A percentile compares a stretch with the other conserved stretches of the same genome.
Conservation (phyloP, 345 rosid species). For the Cardiospermum halicacabum region DNA sequence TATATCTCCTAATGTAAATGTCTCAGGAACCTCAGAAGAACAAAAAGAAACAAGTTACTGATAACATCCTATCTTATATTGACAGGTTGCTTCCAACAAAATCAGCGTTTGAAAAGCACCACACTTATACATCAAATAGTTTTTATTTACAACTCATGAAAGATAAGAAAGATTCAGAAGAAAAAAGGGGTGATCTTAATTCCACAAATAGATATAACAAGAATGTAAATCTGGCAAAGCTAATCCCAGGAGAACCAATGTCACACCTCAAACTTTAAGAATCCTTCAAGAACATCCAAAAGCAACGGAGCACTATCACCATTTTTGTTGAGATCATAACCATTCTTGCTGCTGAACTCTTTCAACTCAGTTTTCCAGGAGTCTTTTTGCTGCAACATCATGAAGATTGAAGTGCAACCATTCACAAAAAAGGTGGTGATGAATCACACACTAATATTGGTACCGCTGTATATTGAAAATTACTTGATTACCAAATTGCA, state of each 20-base stretch:
- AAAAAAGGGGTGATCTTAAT: background rate
- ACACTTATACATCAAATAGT: background rate
- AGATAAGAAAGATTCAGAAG: background rate
- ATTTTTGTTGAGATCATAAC: conserved; percentile 76
- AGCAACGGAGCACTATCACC: conserved; percentile 85
- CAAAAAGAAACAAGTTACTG: background rate
- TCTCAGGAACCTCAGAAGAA: background rate
- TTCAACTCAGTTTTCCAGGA: conserved; percentile 81
- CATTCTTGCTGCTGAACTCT: conserved; percentile 77
- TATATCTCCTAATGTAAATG: background rate
- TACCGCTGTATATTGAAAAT: conserved; percentile 16
- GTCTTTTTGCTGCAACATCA: conserved; percentile 70
- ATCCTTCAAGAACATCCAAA: conserved; percentile 88
- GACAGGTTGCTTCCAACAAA: background rate
- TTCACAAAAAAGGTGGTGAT: conserved; percentile 1
- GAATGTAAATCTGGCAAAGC: conserved; percentile 5
- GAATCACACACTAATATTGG: conserved; percentile 3
- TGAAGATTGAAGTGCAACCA: conserved; percentile 8
- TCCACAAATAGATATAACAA: conserved; percentile 2
- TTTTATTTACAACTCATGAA: background rate
- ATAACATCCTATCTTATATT: background rate
- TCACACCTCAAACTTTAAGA: conserved; percentile 74
- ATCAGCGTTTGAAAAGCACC: background rate
- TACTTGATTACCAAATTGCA: conserved; percentile 90
- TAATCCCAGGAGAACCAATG: background rate